phyloP scores from a whole-genome alignment of 1,139 yeast genomes.

The Taphrina populina region DNA sequence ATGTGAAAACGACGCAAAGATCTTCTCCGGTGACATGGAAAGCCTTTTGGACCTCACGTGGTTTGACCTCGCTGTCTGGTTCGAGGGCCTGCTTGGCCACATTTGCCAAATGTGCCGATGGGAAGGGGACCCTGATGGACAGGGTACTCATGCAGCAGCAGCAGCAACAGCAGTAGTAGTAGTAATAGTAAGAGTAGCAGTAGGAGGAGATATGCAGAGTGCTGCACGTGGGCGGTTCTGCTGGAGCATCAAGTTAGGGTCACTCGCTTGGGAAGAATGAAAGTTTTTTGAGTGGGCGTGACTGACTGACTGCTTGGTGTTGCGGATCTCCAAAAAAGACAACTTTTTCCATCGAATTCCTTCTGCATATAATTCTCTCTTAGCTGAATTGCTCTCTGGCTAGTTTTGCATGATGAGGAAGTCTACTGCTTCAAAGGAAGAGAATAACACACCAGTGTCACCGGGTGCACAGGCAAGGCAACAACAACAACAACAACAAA shows the following conservation, averaged over 20 bases:
- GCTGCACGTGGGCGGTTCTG: too few species aligned
- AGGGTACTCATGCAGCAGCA: slow-evolving; percentile 8
- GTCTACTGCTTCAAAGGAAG: slow-evolving; percentile 22
- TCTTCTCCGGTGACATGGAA: neutral
- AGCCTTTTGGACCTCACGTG: slow-evolving; percentile 15
- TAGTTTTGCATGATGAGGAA: slow-evolving; percentile 19
- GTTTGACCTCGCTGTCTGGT: slow-evolving; percentile 29
- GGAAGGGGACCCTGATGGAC: slow-evolving; percentile 20
- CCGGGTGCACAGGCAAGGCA: slow-evolving; percentile 1
- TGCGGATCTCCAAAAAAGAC: too few species aligned
- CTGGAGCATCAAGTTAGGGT: too few species aligned
- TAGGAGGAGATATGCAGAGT: too few species aligned
- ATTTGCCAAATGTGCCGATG: slow-evolving; percentile 10
- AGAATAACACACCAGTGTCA: neutral
- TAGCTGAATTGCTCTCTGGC: slow-evolving; percentile 13
- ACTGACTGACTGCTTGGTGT: too few species aligned
- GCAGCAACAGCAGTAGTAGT: too few species aligned
- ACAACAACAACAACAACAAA: slow-evolving; percentile 16
- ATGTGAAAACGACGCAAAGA: slow-evolving; percentile 2
- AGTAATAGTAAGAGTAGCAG: too few species aligned
- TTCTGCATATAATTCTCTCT: neutral
- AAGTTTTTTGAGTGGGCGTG: too few species aligned
- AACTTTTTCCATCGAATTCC: neutral
- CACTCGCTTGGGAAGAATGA: too few species aligned
- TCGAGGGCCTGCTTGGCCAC: slow-evolving; percentile 16